These are phyloP conservation scores for Extremus antarcticus DNA, from an alignment of 495 filamentous ascomycete species.

Conservation along the genomic window DNA sequence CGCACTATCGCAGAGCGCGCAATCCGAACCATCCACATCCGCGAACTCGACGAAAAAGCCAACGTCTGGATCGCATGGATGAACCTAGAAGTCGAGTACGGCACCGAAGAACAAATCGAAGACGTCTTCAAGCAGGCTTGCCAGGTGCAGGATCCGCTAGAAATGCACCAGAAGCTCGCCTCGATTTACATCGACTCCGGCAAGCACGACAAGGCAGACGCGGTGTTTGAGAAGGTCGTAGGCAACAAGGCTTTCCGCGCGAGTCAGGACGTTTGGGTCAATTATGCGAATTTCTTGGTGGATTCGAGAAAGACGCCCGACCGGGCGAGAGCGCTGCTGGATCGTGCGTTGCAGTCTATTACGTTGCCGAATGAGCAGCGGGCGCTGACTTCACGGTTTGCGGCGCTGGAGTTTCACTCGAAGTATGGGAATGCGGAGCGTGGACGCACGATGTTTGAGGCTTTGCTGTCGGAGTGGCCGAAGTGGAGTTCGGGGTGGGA, in stretches of 20 bases:
- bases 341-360: conserved; percentile 77
- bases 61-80: conserved; percentile 91
- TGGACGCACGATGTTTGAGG: conserved; percentile 89
- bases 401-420: conserved; percentile 78
- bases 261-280: conserved; percentile 71
- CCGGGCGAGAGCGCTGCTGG: conserved; percentile 67
- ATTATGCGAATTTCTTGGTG: conserved; percentile 90
- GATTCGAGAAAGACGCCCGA: conserved; percentile 54
- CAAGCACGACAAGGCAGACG: conserved; percentile 81
- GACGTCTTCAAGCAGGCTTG: conserved; percentile 86
- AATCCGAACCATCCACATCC: conserved; percentile 74
- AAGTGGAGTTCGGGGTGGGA: conserved; percentile 90
- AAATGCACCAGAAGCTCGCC: conserved; percentile 78
- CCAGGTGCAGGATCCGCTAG: conserved; percentile 82
- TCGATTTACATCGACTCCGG: conserved; percentile 90
- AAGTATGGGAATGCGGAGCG: conserved; percentile 76
- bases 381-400: conserved; percentile 74
- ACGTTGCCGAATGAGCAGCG: conserved; percentile 54
- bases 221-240: conserved; percentile 70
- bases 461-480: conserved; percentile 68
- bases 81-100: conserved; percentile 88
- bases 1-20: conserved; percentile 83
- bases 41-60: conserved; percentile 77
- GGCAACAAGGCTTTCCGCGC: conserved; percentile 72
- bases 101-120: conserved; percentile 72